Evolutionary conservation across 1,139 yeast species (phyloP).

Genomic region (Diutina neorugosa): DNA sequence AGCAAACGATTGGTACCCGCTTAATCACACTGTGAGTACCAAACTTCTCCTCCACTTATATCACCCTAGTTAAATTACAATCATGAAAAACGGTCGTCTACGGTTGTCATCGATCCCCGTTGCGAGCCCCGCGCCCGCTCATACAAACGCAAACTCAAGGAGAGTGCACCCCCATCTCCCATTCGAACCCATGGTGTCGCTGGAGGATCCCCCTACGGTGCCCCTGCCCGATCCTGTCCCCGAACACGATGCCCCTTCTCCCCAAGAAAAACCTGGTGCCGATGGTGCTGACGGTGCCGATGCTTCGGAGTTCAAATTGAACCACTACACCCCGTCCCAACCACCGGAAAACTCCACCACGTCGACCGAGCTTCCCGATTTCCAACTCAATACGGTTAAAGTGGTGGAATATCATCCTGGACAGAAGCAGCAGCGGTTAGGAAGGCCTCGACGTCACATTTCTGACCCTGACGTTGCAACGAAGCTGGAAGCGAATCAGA

Average conservation of each 20-base stretch:
- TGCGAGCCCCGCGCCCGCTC: background rate
- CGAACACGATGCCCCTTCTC: background rate
- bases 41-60: too few species aligned
- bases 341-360: background rate
- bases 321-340: background rate
- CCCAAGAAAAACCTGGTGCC: background rate
- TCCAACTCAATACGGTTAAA: background rate
- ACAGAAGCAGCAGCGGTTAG: background rate
- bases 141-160: background rate
- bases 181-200: background rate
- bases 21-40: too few species aligned
- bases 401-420: conserved; percentile 1
- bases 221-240: background rate
- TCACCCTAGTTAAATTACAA: too few species aligned
- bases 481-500: background rate
- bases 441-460: conserved; percentile 1
- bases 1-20: too few species aligned
- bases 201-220: background rate
- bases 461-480: background rate
- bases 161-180: background rate
- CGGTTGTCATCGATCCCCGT: background rate
- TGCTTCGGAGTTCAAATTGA: background rate
- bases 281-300: background rate
- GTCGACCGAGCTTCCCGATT: background rate
- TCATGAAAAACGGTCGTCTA: too few species aligned